Conservation (phyloP, 1,284 basidiomycete species). For the Fomitopsis betulina region DNA sequence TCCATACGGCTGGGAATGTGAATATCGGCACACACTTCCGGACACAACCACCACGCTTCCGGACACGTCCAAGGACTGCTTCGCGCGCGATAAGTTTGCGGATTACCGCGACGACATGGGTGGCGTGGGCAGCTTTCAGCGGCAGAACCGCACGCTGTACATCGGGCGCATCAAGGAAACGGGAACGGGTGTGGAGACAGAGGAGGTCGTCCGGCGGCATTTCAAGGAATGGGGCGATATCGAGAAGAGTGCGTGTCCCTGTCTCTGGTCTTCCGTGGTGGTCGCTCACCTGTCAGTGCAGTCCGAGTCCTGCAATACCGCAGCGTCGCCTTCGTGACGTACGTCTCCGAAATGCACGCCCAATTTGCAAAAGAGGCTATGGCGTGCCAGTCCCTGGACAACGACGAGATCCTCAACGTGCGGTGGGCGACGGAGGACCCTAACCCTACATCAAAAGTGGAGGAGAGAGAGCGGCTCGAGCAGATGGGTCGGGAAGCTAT, state of each 20-base stretch:
- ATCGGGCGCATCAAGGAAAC: constrained; percentile 93
- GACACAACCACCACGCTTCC: constrained; percentile 67
- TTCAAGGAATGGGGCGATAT: constrained; percentile 98
- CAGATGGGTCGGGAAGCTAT: constrained; percentile 84
- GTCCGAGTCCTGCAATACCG: constrained; percentile 93
- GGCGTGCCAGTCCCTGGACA: constrained; percentile 97
- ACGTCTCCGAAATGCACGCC: constrained; percentile 80
- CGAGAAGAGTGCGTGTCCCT: constrained; percentile 69
- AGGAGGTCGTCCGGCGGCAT: constrained; percentile 86
- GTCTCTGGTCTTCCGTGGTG: not conserved
- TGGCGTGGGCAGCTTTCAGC: constrained; percentile 93
- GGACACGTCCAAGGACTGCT: constrained; percentile 94
- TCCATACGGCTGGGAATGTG: constrained; percentile 96
- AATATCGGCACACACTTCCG: constrained; percentile 88
- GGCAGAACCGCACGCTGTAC: constrained; percentile 93
- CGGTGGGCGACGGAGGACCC: constrained; percentile 98
- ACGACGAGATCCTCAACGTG: constrained; percentile 97
- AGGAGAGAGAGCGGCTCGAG: constrained; percentile 79
- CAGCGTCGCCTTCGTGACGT: constrained; percentile 97
- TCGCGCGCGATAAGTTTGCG: constrained; percentile 94
- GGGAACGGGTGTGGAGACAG: constrained; percentile 82
- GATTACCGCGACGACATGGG: constrained; percentile 99
- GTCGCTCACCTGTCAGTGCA: constrained; percentile 21
- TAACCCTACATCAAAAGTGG: constrained; percentile 83
- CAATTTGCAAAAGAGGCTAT: constrained; percentile 99